Evolutionary conservation across 2,329 filamentous ascomycete genomes (phyloP).

Genomic region (Zasmidium citrigriseum): DNA sequence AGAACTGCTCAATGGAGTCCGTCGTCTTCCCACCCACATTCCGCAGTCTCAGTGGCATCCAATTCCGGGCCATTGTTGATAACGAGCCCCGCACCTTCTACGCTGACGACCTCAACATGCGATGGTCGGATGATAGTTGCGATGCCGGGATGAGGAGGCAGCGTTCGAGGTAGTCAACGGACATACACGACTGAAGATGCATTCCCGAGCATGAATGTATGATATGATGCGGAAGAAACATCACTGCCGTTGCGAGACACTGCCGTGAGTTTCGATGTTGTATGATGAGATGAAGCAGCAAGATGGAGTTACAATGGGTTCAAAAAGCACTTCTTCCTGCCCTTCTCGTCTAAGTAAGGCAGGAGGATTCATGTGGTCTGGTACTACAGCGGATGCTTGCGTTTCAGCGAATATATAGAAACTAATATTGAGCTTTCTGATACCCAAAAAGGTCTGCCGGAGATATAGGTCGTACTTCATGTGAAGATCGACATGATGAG

Average conservation of each 20-base stretch:
- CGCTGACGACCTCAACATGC: conserved; percentile 51
- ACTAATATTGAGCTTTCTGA: background rate
- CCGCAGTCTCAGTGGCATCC: conserved; percentile 48
- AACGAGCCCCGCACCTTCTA: conserved; percentile 43
- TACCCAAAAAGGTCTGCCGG: too few relatives aligned
- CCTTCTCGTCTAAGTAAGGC: background rate
- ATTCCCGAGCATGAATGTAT: background rate
- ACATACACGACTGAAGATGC: background rate
- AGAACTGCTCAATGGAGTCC: conserved; percentile 46
- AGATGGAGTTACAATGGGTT: background rate
- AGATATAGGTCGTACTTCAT: too few relatives aligned
- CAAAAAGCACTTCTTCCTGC: background rate
- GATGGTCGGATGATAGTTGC: conserved; percentile 54
- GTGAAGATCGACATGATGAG: background rate
- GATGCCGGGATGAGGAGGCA: conserved; percentile 42
- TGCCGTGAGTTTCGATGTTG: too few relatives aligned
- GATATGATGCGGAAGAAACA: background rate
- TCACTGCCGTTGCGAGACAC: background rate
- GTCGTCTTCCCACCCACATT: conserved; percentile 45
- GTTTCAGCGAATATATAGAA: background rate
- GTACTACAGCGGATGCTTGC: background rate
- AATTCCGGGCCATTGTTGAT: conserved; percentile 49
- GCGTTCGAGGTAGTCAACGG: background rate
- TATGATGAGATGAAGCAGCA: background rate
- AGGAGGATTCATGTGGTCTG: background rate